These are phyloP conservation scores for Pleomassaria siparia DNA, from an alignment of 2,329 filamentous ascomycete genomes.

Conservation along the genomic window DNA sequence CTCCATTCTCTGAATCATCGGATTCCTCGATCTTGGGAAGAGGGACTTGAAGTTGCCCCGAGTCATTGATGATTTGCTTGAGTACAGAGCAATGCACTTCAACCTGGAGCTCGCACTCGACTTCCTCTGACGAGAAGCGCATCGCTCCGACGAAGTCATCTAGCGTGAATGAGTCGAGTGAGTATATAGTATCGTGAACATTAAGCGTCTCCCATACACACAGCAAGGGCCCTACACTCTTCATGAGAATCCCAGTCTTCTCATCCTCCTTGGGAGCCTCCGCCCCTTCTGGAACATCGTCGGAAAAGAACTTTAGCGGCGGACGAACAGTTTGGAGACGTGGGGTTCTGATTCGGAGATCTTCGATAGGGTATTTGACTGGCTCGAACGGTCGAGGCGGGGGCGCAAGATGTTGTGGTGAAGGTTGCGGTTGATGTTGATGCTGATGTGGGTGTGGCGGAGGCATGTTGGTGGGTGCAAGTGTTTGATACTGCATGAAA, in stretches of 20 bases:
- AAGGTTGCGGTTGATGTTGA: no score
- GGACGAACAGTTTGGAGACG: constrained; percentile 68
- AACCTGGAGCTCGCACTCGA: constrained; percentile 80
- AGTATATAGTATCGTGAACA: constrained; percentile 94
- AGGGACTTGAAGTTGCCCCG: constrained; percentile 77
- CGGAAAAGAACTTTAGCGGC: constrained; percentile 73
- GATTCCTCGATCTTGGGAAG: constrained; percentile 63
- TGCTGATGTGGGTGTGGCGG: no score
- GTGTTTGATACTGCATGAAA: constrained; percentile 47
- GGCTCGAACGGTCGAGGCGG: constrained; percentile 55
- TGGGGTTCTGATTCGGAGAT: constrained; percentile 76
- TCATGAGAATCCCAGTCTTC: constrained; percentile 68
- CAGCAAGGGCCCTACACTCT: constrained; percentile 79
- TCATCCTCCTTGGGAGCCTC: constrained; percentile 39
- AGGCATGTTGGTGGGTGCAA: constrained; percentile 44
- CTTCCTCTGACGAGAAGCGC: constrained; percentile 70
- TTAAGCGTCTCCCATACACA: constrained; percentile 97
- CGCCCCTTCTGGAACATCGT: constrained; percentile 53
- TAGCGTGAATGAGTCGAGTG: constrained; percentile 94
- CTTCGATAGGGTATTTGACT: constrained; percentile 94
- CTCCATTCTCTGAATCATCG: constrained; percentile 49
- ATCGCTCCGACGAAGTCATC: constrained; percentile 94
- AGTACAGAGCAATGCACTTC: constrained; percentile 91
- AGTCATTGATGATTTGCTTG: constrained; percentile 78
- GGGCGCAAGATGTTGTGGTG: constrained; percentile 50